Evolutionary conservation across 805 yeast genomes (phyloP).

Genomic region (Sugiyamaella lignohabitans): DNA sequence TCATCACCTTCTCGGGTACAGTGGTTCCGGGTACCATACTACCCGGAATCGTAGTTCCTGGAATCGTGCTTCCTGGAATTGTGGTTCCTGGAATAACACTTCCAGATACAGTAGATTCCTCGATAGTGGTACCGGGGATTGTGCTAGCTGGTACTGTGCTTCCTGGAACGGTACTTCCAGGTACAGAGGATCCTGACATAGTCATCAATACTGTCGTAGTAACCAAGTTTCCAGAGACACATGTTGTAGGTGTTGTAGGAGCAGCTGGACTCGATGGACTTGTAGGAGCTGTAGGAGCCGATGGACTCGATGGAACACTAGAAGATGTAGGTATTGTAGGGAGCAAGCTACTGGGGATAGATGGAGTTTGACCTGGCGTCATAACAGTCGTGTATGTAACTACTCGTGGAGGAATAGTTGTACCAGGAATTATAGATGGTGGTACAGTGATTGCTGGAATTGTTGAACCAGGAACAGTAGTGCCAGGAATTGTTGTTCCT

Average conservation of each 20-base stretch:
- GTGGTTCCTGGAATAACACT: constrained; percentile 16
- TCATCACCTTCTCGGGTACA: constrained; percentile 4
- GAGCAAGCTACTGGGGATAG: constrained; percentile 3
- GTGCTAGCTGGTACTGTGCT: constrained; percentile 5
- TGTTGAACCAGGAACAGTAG: constrained; percentile 9
- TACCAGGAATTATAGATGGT: constrained; percentile 2
- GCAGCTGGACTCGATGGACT: not conserved
- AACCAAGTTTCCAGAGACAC: not conserved
- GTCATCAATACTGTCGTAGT: no score
- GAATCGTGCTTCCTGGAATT: constrained; percentile 15
- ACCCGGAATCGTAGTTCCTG: constrained; percentile 7
- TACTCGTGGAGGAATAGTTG: not conserved
- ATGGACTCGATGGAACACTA: not conserved
- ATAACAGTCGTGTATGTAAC: not conserved
- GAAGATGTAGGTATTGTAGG: not conserved
- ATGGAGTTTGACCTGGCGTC: not conserved
- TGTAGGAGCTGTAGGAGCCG: not conserved
- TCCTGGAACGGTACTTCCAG: constrained; percentile 13
- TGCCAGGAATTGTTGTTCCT: constrained; percentile 15
- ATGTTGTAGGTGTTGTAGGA: not conserved
- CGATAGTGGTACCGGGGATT: constrained; percentile 1
- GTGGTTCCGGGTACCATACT: constrained; percentile 5
- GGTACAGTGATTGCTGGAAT: constrained; percentile 7
- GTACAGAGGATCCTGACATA: constrained; percentile 16
- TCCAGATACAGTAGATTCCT: constrained; percentile 1